Evolutionary conservation across 345 rosid genomes (phyloP), one percentile per base, ranked within the genome.

Genomic region (Ricinus communis): DNA sequence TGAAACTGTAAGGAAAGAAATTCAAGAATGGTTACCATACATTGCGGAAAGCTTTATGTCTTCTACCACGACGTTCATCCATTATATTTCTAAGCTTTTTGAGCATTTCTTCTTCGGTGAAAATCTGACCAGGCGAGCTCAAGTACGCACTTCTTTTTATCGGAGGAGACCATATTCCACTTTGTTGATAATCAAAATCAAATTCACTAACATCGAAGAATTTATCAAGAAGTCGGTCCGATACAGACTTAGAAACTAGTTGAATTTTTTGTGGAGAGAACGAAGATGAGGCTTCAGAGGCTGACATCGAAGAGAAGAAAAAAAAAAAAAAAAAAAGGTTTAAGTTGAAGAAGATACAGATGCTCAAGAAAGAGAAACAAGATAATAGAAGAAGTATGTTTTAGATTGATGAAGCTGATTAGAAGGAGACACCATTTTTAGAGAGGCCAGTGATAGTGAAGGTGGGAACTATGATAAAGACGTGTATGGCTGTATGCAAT

Each of bases 161-260:
- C 0, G 91, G 91, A 41, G 97, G 97, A 80, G 97, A 91, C 97
- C 97, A 91, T 46, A 91, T 41, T 22, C 85, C 91, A 18, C 97
- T 91, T 46, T 65, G 62, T 73, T 79, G 75, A 47, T 83, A 81
- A 71, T 91, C 92, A 56, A 91, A 91, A 60, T 84, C 86, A 22
- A 74, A 91, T 58, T 86, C 89, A 10, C 81, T 82, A 15, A 79
- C 90, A 65, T 90, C 93, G 47, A 60, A 84, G 78, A 87, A 90
- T 74, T 90, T 90, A 0, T 80, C 50, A 0, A 88, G 91, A 46
- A 90, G 86, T 53, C 76, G 41, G 77, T 90, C 87, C 14, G 96
- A 90, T n/a, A 87, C 86, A 2, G 79, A 70, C 77, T 82, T 87
- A 3, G 93, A 59, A 27, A 90, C 96, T 6, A 70, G 28, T 52